Conservation (phyloP, 208 protist species). For the Crithidia mellificae region DNA sequence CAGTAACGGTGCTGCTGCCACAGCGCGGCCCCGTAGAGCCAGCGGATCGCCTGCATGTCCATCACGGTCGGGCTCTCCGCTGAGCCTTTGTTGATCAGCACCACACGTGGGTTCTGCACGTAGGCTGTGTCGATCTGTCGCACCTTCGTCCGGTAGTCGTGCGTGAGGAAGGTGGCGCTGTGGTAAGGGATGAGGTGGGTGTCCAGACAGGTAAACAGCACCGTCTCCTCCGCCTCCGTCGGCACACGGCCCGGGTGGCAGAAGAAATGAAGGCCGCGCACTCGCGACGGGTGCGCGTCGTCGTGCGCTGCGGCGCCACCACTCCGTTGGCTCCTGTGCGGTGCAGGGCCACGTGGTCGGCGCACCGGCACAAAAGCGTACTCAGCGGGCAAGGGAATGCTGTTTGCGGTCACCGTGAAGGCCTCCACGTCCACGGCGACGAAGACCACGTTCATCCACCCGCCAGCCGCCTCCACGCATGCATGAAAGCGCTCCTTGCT, state of each 20-base stretch:
- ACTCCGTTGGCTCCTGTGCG: neutral
- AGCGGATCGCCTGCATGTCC: constrained; percentile 57
- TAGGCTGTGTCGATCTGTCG: constrained; percentile 17
- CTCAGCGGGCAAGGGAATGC: constrained; percentile 49
- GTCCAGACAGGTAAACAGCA: constrained; percentile 25
- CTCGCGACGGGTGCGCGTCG: too few species aligned
- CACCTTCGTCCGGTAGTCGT: constrained; percentile 38
- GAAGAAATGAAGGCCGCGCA: constrained; percentile 34
- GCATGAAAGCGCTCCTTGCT: constrained; percentile 33
- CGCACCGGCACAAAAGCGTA: constrained; percentile 39
- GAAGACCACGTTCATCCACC: constrained; percentile 38
- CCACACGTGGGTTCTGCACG: constrained; percentile 34
- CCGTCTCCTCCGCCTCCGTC: neutral
- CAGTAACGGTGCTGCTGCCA: constrained; percentile 15
- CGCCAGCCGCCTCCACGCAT: constrained; percentile 38
- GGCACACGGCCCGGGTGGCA: constrained; percentile 33
- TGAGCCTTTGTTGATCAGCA: constrained; percentile 65
- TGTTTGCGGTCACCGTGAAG: constrained; percentile 17
- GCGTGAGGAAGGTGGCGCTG: constrained; percentile 44
- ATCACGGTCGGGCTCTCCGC: constrained; percentile 31
- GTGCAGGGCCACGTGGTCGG: neutral
- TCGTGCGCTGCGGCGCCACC: neutral
- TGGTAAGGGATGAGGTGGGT: constrained; percentile 51
- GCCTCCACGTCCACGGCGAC: constrained; percentile 63
- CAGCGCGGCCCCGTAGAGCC: constrained; percentile 48